A percentile compares a stretch with the other conserved stretches of the same genome.
phyloP scores from a whole-genome alignment of 2,329 filamentous ascomycete species.

The Alternaria novae-zelandiae region DNA sequence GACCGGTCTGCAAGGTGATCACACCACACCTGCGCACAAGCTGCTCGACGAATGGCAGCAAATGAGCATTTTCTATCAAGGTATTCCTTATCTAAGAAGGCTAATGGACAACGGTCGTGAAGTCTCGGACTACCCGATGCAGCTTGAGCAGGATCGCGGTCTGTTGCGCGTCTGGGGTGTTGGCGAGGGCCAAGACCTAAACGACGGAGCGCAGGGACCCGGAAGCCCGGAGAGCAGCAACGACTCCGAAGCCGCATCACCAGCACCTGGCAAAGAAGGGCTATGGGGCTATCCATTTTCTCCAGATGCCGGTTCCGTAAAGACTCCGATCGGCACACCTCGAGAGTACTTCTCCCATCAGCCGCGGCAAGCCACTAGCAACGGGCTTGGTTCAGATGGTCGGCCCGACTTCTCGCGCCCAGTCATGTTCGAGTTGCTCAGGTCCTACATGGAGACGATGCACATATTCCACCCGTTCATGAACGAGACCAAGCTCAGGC shows the following conservation, averaged over 20 bases:
- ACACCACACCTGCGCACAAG: slow-evolving; percentile 88
- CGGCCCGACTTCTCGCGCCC: slow-evolving; percentile 60
- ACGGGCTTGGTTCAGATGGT: slow-evolving; percentile 61
- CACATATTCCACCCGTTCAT: slow-evolving; percentile 71
- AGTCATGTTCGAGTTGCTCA: slow-evolving; percentile 58
- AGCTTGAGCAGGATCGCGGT: slow-evolving; percentile 75
- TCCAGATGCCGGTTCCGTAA: slow-evolving; percentile 46
- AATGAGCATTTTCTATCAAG: slow-evolving; percentile 63
- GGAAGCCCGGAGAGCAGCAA: slow-evolving; percentile 44
- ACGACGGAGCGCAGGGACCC: slow-evolving; percentile 53
- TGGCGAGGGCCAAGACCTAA: slow-evolving; percentile 73
- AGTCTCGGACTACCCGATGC: slow-evolving; percentile 70
- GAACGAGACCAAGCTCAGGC: slow-evolving; percentile 59
- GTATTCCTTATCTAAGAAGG: slow-evolving; percentile 56
- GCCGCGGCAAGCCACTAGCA: slow-evolving; percentile 27
- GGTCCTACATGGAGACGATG: slow-evolving; percentile 65
- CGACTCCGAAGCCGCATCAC: slow-evolving; percentile 49
- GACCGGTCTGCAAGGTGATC: slow-evolving; percentile 74
- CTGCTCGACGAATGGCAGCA: slow-evolving; percentile 71
- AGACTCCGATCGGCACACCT: slow-evolving; percentile 25
- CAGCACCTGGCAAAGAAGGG: slow-evolving; percentile 53
- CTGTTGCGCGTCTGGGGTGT: slow-evolving; percentile 77
- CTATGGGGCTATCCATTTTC: slow-evolving; percentile 57
- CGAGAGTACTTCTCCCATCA: slow-evolving; percentile 37
- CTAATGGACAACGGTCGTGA: slow-evolving; percentile 73